These are phyloP conservation scores for Penicillium coprophilum DNA, from an alignment of 495 filamentous ascomycete genomes.

Conservation along the genomic window DNA sequence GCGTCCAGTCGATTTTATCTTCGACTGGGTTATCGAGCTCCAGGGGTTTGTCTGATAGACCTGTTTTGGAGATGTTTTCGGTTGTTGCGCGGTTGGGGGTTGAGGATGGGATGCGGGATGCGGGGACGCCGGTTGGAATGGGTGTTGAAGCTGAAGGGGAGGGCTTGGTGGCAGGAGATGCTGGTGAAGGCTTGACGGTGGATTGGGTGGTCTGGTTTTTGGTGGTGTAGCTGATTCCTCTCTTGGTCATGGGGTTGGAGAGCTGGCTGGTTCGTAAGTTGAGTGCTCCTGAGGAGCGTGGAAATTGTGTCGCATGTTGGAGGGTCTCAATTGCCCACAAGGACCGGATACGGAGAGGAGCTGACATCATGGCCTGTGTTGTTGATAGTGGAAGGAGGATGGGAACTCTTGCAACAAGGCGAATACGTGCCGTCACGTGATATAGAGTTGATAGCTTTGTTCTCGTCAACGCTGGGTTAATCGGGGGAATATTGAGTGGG, in stretches of 20 bases:
- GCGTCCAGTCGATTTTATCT: constrained; percentile 82
- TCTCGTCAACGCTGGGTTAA: not conserved
- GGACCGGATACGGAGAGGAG: constrained; percentile 16
- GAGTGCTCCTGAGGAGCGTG: constrained; percentile 11
- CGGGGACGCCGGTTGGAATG: not conserved
- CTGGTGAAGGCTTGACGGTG: constrained; percentile 19
- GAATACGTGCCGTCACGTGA: constrained; percentile 18
- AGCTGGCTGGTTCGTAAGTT: constrained; percentile 3
- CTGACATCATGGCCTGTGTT: constrained; percentile 25
- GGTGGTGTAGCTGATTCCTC: constrained; percentile 20
- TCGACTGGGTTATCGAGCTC: constrained; percentile 43
- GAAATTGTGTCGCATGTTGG: constrained; percentile 10
- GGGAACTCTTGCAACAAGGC: constrained; percentile 3
- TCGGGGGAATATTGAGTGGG: not conserved
- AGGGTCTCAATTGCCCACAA: constrained; percentile 20
- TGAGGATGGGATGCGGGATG: constrained; percentile 28
- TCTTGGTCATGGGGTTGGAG: constrained; percentile 24
- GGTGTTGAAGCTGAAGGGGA: constrained; percentile 17
- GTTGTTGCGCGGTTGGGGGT: constrained; percentile 41
- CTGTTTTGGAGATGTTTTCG: constrained; percentile 50
- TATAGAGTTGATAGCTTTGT: not conserved
- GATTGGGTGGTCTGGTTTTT: constrained; percentile 21
- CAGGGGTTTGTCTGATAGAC: constrained; percentile 53
- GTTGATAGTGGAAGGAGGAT: constrained; percentile 5
- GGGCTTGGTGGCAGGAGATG: constrained; percentile 19